phyloP scores from a whole-genome alignment of 495 filamentous ascomycete species.

The Mycothermus thermophilus region DNA sequence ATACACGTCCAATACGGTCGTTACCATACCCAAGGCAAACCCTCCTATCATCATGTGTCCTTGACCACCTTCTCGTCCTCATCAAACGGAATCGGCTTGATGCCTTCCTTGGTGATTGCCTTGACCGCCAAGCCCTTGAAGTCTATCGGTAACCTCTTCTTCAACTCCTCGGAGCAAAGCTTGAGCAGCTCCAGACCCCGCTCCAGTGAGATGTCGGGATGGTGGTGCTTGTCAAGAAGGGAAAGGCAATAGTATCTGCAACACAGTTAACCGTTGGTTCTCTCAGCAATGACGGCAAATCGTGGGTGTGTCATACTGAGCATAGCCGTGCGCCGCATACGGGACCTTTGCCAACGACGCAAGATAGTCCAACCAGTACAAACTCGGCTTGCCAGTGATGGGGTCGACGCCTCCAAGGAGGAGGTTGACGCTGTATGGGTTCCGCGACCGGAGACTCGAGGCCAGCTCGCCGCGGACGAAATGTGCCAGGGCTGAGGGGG shows the following conservation, averaged over 20 bases:
- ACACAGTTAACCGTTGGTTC: constrained; percentile 3
- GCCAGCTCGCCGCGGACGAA: constrained; percentile 92
- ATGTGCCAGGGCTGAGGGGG: constrained; percentile 72
- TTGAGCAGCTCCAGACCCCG: constrained; percentile 78
- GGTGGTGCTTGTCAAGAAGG: constrained; percentile 94
- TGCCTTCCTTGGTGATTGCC: constrained; percentile 83
- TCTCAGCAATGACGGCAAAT: not conserved
- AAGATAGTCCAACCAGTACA: constrained; percentile 97
- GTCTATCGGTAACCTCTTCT: constrained; percentile 89
- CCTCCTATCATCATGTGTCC: constrained; percentile 35
- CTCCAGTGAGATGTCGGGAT: constrained; percentile 78
- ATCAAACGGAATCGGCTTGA: constrained; percentile 64
- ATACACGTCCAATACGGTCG: constrained; percentile 10
- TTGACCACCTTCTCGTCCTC: constrained; percentile 62
- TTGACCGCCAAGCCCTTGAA: constrained; percentile 95
- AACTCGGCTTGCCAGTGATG: constrained; percentile 68
- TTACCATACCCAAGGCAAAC: constrained; percentile 2
- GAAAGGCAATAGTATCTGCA: constrained; percentile 80
- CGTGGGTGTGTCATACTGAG: constrained; percentile 56
- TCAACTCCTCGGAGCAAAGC: constrained; percentile 93
- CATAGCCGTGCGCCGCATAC: constrained; percentile 96
- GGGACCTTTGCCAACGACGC: constrained; percentile 75
- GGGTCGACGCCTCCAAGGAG: constrained; percentile 84
- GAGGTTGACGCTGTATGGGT: constrained; percentile 91
- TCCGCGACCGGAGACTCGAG: constrained; percentile 72